Percentiles rank a stretch among this genome's conserved stretches.
Evolutionary conservation across 257 asterid genomes (phyloP).

Genomic region (Schizonepeta tenuifolia): DNA sequence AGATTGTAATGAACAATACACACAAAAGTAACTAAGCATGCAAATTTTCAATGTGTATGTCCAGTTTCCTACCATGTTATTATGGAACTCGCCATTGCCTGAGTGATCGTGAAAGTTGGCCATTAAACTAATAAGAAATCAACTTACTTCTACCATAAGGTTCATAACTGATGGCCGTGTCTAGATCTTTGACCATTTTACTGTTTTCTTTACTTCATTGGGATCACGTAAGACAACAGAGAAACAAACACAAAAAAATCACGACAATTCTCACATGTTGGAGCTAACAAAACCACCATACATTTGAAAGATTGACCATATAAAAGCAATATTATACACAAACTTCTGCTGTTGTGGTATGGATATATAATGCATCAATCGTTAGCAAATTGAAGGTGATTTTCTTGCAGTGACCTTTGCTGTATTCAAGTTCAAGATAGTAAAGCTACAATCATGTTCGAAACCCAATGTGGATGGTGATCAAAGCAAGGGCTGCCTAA

Average conservation of each 20-base stretch:
- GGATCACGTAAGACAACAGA: not conserved
- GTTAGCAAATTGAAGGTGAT: not conserved
- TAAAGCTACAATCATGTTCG: not conserved
- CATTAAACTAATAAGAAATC: not conserved
- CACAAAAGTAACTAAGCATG: not conserved
- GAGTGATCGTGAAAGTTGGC: not conserved
- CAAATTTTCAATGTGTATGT: not conserved
- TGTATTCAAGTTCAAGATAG: not conserved
- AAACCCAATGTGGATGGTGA: not conserved
- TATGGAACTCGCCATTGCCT: no score
- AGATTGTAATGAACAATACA: not conserved
- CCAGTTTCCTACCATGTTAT: no score
- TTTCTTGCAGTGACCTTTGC: conserved; percentile 3
- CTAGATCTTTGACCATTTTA: no score
- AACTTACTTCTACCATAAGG: not conserved
- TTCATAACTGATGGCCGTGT: not conserved
- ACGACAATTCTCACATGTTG: no score
- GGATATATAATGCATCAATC: not conserved
- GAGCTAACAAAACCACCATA: no score
- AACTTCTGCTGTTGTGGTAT: not conserved
- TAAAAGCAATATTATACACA: not conserved
- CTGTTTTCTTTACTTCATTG: not conserved
- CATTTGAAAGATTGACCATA: no score
- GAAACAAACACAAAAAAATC: not conserved
- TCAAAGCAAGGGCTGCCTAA: not conserved